Percentiles rank a stretch among this genome's conserved stretches.
Conservation (phyloP, 1,284 basidiomycete genomes). For the Trichosporon sp. region DNA sequence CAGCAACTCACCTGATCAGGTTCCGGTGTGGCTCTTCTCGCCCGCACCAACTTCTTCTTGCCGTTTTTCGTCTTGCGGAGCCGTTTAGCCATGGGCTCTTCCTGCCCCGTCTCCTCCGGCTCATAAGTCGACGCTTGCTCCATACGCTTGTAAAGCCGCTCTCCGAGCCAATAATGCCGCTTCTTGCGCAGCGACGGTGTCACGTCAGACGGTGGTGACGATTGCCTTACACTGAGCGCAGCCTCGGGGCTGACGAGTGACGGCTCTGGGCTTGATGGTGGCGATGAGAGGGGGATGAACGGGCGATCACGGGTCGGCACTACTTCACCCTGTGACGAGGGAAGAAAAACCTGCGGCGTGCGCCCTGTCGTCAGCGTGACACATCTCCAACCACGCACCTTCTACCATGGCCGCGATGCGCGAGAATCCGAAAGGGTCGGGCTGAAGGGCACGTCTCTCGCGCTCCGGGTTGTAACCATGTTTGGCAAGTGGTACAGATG, state of each 20-base stretch:
- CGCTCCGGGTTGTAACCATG: background rate
- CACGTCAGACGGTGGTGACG: background rate
- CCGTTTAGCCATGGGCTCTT: no score
- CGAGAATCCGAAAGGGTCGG: background rate
- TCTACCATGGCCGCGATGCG: background rate
- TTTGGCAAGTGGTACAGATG: background rate
- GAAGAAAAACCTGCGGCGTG: background rate
- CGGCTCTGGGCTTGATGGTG: background rate
- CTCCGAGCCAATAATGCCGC: background rate
- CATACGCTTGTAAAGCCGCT: background rate
- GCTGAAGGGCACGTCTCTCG: background rate
- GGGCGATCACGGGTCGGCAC: background rate
- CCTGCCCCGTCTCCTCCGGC: background rate
- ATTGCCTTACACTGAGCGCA: background rate
- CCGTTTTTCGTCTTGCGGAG: background rate
- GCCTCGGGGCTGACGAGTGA: background rate
- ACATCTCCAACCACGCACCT: background rate
- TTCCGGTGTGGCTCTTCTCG: background rate
- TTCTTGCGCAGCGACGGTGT: background rate
- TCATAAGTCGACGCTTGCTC: background rate
- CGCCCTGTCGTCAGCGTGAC: background rate
- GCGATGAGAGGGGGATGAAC: background rate
- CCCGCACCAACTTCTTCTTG: background rate
- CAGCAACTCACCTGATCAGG: background rate
- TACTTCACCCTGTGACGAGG: background rate